Conservation (phyloP, 2,329 filamentous ascomycete species). For the Aureobasidium namibiae region DNA sequence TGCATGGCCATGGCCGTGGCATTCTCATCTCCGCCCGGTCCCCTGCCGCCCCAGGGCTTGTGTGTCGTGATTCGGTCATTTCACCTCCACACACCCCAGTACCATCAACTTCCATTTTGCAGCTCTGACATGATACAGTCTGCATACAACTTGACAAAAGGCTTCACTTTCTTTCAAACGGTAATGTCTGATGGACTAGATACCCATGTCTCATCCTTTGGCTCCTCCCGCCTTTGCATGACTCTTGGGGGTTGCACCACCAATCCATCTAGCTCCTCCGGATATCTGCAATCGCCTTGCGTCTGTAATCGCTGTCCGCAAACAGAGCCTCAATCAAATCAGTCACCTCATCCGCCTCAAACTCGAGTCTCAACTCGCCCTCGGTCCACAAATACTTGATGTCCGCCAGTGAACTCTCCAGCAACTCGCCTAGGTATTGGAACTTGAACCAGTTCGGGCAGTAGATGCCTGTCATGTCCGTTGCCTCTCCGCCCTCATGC, state of each 20-base stretch:
- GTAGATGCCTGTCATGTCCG: conserved; percentile 51
- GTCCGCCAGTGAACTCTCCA: conserved; percentile 55
- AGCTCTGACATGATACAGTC: neutral
- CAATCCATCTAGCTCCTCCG: conserved; percentile 21
- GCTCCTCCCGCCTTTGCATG: conserved; percentile 3
- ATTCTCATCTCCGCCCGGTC: conserved; percentile 5
- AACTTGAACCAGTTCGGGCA: conserved; percentile 58
- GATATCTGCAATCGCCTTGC: conserved; percentile 52
- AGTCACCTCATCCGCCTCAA: conserved; percentile 52
- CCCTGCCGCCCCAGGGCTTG: neutral
- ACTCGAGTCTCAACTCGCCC: conserved; percentile 55
- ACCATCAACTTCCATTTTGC: neutral
- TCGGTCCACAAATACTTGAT: conserved; percentile 59
- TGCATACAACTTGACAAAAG: no score
- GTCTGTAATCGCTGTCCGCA: conserved; percentile 52
- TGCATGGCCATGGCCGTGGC: neutral
- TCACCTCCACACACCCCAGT: neutral
- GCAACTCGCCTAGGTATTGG: conserved; percentile 54
- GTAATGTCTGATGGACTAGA: no score
- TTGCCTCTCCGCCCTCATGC: conserved; percentile 30
- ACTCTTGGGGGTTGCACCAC: neutral
- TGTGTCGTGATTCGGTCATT: neutral
- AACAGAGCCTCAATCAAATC: conserved; percentile 58
- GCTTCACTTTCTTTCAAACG: no score
- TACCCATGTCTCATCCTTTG: neutral